Base-by-base conservation (phyloP, 2,329 filamentous ascomycete species). In the Aspergillus novofumigatus region DNA sequence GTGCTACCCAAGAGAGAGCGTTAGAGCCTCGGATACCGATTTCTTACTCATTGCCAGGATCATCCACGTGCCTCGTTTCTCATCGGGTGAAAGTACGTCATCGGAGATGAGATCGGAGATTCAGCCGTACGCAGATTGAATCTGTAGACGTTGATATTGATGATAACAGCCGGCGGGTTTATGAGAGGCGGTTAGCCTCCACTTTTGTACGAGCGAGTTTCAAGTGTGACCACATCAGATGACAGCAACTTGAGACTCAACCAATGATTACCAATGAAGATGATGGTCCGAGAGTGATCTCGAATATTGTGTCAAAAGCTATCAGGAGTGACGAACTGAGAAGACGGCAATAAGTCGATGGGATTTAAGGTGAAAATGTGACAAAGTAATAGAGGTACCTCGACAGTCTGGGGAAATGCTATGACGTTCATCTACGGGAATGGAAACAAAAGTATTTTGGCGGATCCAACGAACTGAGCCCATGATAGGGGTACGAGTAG, bases 171-270 rank as follows among this genome's bases (percentile, higher is more conserved):
- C 14, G 32, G 3, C 32, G 6, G 14, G 14, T 17, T 35, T 38
- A 38, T 17, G 14, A 17, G 14, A 38, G 32, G 14, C 14, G 14
- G 14, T 38, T n/a, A 38, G 32, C 32, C 32, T 17, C 49, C 29
- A 17, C 32, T 35, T 52, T 38, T 25, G 26, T n/a, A 8, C 21
- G 52, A 56, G 58, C 55, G 42, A 56, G 41, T 35, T 50, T 50
- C 23, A 44, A 53, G 58, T 55, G 59, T 67, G 64, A 65, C 49
- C 53, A 52, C 62, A 60, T 66, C 64, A 66, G 64, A 67, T 66
- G 65, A 65, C 55, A 54, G 52, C 32, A 17, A 38, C 32, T 38
- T 17, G 32, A 38, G 14, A 17, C 14, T 17, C 32, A 38, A 17
- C 14, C 32, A 17, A 17, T 38, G 14, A 38, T 17, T 17, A 38